phyloP scores from a whole-genome alignment of 202 grass and related monocot genomes.

The Tripidium arundinaceum region DNA sequence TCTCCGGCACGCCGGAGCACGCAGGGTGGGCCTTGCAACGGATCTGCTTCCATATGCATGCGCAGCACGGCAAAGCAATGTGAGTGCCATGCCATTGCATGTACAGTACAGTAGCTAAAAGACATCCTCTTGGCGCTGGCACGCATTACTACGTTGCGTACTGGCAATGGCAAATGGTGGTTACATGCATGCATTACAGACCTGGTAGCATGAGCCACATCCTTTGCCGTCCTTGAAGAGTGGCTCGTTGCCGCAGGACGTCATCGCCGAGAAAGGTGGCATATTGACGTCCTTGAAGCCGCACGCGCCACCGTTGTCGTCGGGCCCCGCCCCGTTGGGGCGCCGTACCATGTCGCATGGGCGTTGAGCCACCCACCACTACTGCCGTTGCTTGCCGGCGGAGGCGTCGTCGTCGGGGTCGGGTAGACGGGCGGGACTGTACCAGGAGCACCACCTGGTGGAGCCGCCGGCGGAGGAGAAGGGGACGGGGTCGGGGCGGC shows the following conservation, averaged over 20 bases:
- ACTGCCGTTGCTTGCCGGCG: not conserved
- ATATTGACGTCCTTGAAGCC: conserved; percentile 72
- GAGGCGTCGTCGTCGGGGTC: not conserved
- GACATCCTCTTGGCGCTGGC: too few relatives aligned
- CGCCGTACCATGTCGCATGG: conserved; percentile 9
- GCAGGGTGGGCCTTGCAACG: conserved; percentile 56
- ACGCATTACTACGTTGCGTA: too few relatives aligned
- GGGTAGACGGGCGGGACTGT: not conserved
- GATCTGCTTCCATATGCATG: conserved; percentile 25
- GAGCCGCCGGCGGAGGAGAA: not conserved
- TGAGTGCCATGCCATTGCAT: too few relatives aligned
- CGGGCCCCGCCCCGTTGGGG: not conserved
- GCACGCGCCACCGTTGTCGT: conserved; percentile 50
- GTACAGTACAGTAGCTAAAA: too few relatives aligned
- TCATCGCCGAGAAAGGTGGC: conserved; percentile 66
- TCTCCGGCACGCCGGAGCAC: conserved; percentile 65
- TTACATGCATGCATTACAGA: too few relatives aligned
- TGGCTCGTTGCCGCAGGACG: conserved; percentile 66
- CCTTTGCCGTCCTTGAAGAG: conserved; percentile 72
- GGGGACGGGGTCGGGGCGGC: not conserved
- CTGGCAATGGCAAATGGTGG: too few relatives aligned
- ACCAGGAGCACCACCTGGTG: too few relatives aligned
- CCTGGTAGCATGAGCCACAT: conserved; percentile 79
- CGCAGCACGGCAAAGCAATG: too few relatives aligned
- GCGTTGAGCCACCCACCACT: not conserved